A percentile compares a stretch with the other conserved stretches of the same genome.
These are phyloP conservation scores for Ophiostoma piceae DNA, from an alignment of 2,329 filamentous ascomycete genomes.

Conservation along the genomic window DNA sequence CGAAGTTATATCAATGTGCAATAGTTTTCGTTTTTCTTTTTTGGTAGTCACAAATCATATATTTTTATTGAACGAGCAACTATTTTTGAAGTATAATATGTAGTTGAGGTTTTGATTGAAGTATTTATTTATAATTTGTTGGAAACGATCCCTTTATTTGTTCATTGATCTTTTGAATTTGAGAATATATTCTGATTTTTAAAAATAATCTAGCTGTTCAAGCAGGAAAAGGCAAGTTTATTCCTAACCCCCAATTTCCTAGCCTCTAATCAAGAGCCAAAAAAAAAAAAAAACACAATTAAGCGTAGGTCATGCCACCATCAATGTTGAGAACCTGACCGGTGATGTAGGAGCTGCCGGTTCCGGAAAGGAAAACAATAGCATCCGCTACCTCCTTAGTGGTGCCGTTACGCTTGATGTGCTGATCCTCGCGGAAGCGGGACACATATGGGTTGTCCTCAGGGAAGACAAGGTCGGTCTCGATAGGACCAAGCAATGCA, in stretches of 20 bases:
- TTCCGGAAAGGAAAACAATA: constrained; percentile 27
- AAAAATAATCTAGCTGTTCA: no score
- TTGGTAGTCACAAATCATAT: background rate
- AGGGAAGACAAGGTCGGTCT: constrained; percentile 26
- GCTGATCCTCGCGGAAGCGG: constrained; percentile 26
- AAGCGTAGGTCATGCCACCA: constrained; percentile 25
- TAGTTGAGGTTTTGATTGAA: no score
- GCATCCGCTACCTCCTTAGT: constrained; percentile 27
- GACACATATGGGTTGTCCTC: constrained; percentile 25
- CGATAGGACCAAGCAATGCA: constrained; percentile 25
- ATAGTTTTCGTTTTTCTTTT: background rate
- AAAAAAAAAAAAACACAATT: background rate
- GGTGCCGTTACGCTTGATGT: constrained; percentile 29
- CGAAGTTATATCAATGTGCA: background rate
- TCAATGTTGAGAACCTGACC: constrained; percentile 29
- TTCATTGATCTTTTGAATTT: no score
- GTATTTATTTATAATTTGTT: no score
- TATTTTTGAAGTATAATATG: no score
- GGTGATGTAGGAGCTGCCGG: constrained; percentile 28
- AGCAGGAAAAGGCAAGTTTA: no score
- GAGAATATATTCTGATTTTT: no score
- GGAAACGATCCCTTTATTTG: no score
- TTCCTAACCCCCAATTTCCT: no score
- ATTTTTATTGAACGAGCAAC: no score
- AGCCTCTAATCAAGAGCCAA: background rate